Conservation (phyloP, 345 rosid genomes). For the Syzygium jambos region DNA sequence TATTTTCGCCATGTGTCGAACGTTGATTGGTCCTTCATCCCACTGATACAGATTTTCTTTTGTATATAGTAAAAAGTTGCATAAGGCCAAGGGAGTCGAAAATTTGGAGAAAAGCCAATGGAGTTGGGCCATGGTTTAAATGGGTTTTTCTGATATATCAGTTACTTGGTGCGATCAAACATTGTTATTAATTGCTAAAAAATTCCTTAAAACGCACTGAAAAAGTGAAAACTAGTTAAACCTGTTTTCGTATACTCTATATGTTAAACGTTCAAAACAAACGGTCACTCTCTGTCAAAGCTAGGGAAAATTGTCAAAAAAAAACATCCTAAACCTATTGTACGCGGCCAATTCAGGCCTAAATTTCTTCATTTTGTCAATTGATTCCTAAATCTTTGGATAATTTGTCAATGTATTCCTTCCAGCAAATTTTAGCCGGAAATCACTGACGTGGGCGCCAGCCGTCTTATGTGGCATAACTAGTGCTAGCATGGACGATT, state of each 20-base stretch:
- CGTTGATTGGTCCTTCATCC: background rate
- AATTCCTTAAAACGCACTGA: background rate
- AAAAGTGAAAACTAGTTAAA: background rate
- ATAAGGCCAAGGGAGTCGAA: background rate
- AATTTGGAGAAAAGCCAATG: background rate
- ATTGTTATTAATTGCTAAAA: background rate
- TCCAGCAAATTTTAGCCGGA: accelerated
- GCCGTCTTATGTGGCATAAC: accelerated
- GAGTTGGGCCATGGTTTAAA: background rate
- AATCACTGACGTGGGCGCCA: accelerated
- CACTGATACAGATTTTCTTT: background rate
- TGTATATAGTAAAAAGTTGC: background rate
- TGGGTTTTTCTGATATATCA: background rate
- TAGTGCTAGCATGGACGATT: accelerated
- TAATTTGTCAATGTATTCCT: accelerated
- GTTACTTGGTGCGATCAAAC: background rate
- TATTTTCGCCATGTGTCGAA: background rate
- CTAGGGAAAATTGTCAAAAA: background rate
- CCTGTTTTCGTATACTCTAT: background rate
- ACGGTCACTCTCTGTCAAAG: background rate
- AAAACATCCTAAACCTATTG: background rate
- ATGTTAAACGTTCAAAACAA: background rate
- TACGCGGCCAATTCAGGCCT: too few species aligned
- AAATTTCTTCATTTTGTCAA: background rate
- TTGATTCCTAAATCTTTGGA: background rate